Percentiles rank a stretch among this genome's conserved stretches.
Evolutionary conservation across 192 early-diverging fungal species (phyloP).

Genomic region (Gamsiella multidivaricata): DNA sequence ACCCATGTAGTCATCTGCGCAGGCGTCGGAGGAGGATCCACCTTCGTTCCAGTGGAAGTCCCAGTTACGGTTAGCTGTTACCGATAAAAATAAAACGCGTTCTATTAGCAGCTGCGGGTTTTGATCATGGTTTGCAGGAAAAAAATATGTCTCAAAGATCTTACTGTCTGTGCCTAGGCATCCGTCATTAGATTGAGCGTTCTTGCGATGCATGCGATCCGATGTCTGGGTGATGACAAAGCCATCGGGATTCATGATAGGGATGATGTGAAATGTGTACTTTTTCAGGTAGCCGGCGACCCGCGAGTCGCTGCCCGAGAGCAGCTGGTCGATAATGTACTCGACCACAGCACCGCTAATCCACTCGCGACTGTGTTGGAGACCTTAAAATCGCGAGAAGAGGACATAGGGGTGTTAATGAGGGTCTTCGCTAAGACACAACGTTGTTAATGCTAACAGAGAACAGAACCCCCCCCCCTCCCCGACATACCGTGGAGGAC

Average conservation of each 20-base stretch:
- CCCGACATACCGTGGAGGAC: conserved; percentile 53
- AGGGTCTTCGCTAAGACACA: too few species aligned
- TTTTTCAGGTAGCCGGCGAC: conserved; percentile 47
- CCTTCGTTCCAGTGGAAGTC: conserved; percentile 54
- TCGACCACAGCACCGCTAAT: conserved; percentile 30
- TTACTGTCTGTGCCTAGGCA: conserved; percentile 49
- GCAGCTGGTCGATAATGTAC: conserved; percentile 37
- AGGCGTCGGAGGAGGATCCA: conserved; percentile 59
- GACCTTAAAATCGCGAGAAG: background rate
- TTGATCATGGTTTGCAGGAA: too few species aligned
- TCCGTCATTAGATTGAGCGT: conserved; percentile 56
- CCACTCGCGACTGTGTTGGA: conserved; percentile 72
- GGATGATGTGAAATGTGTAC: conserved; percentile 66
- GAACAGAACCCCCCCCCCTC: too few species aligned
- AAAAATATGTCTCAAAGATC: background rate
- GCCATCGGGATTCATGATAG: conserved; percentile 69
- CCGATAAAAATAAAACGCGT: too few species aligned
- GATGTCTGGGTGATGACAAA: conserved; percentile 62
- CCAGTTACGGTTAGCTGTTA: conserved; percentile 63
- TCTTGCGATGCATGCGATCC: conserved; percentile 61
- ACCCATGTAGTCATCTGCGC: conserved; percentile 59
- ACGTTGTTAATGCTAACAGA: too few species aligned
- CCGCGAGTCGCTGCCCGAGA: conserved; percentile 33
- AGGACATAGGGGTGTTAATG: too few species aligned
- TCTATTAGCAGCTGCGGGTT: too few species aligned